Evolutionary conservation across 371 early-diverging fungal genomes (phyloP).

Genomic region (Caulochytrium protostelioides): DNA sequence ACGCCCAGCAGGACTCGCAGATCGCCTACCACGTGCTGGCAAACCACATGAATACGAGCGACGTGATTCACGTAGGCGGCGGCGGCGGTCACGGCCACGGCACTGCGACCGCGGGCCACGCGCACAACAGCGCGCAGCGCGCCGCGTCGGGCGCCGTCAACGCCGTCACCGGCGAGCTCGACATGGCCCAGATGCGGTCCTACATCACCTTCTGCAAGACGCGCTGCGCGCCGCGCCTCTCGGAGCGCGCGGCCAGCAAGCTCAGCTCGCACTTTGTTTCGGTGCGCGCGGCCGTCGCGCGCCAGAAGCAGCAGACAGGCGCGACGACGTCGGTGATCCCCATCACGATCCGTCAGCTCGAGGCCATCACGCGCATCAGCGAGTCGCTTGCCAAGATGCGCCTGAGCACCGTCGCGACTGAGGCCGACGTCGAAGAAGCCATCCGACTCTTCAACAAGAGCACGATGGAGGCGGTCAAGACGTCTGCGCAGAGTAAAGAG

Average conservation of each 20-base stretch:
- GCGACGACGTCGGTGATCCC: slow-evolving; percentile 76
- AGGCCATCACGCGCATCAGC: slow-evolving; percentile 97
- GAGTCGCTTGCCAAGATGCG: slow-evolving; percentile 97
- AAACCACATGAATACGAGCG: slow-evolving; percentile 82
- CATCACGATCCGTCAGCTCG: slow-evolving; percentile 97
- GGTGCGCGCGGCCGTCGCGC: slow-evolving; percentile 73
- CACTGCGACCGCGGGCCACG: too few relatives aligned
- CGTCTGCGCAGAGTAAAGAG: too few relatives aligned
- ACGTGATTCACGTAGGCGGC: too few relatives aligned
- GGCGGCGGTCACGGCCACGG: slow-evolving; percentile 35
- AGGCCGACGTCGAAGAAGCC: slow-evolving; percentile 94
- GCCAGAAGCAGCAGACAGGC: slow-evolving; percentile 49
- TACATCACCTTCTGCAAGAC: slow-evolving; percentile 86
- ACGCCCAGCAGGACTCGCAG: slow-evolving; percentile 61
- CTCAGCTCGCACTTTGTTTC: slow-evolving; percentile 86
- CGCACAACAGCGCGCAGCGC: too few relatives aligned
- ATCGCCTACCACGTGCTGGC: slow-evolving; percentile 82
- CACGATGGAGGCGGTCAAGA: slow-evolving; percentile 92
- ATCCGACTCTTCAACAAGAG: slow-evolving; percentile 93
- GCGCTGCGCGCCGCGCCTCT: slow-evolving; percentile 83
- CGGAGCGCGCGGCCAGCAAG: slow-evolving; percentile 64
- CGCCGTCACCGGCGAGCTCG: slow-evolving; percentile 48
- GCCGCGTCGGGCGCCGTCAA: not conserved
- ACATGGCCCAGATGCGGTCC: slow-evolving; percentile 73
- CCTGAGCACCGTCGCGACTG: slow-evolving; percentile 66